A percentile compares a stretch with the other conserved stretches of the same genome.
phyloP scores from a whole-genome alignment of 305 asterid genomes.

The Fraxinus nigra region DNA sequence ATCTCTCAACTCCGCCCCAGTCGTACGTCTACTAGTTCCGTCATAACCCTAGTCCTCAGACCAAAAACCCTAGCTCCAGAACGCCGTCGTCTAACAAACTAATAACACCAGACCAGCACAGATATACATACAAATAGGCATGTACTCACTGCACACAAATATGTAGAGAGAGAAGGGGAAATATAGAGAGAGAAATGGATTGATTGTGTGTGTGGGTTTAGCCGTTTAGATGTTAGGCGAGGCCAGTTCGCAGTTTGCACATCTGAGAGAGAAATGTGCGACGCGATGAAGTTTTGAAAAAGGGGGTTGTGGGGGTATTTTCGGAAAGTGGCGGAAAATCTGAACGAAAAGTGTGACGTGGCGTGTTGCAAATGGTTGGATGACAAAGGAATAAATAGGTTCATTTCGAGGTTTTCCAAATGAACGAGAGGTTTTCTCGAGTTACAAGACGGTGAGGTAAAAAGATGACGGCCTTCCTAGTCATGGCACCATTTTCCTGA shows the following conservation, averaged over 20 bases:
- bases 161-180: neutral
- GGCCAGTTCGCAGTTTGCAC: slow-evolving; percentile 8
- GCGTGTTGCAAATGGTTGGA: slow-evolving; percentile 22
- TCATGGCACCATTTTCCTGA: neutral
- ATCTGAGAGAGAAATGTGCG: slow-evolving; percentile 20
- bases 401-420: neutral
- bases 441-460: neutral
- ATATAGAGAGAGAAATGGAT: neutral
- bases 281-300: slow-evolving; percentile 19
- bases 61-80: slow-evolving; percentile 33
- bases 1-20: slow-evolving; percentile 59
- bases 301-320: slow-evolving; percentile 17
- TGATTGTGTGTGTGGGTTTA: neutral
- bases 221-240: slow-evolving; percentile 22
- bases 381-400: slow-evolving; percentile 15
- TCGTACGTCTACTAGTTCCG: slow-evolving; percentile 43
- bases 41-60: slow-evolving; percentile 61
- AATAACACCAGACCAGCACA: slow-evolving; percentile 10
- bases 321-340: slow-evolving; percentile 28
- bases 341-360: slow-evolving; percentile 33
- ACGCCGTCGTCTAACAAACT: slow-evolving; percentile 23
- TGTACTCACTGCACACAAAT: neutral
- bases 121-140: slow-evolving; percentile 17
- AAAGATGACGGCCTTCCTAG: neutral
- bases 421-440: neutral